Conservation (phyloP, 345 rosid species). For the Iberis pinnata region DNA sequence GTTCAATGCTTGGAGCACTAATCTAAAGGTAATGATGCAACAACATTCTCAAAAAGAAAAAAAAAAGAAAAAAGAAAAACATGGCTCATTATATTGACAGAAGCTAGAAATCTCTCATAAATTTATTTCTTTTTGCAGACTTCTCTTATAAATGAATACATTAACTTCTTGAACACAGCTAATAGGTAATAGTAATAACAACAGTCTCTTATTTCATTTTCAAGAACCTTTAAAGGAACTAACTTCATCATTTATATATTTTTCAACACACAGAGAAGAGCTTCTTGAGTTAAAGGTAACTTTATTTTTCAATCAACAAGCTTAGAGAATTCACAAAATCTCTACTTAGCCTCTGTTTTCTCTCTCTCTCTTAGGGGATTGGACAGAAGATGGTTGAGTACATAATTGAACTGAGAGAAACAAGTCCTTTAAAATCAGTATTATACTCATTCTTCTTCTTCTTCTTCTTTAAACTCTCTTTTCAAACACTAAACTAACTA, state of each 20-base stretch:
- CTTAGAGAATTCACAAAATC: neutral
- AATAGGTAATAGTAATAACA: constrained; percentile 40
- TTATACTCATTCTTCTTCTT: neutral
- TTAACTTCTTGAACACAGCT: constrained; percentile 63
- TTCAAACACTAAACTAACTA: constrained; percentile 3
- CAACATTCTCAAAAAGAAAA: neutral
- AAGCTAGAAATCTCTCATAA: neutral
- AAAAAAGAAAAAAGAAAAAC: too few species aligned
- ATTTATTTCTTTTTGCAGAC: constrained; percentile 35
- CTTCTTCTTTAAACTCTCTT: neutral
- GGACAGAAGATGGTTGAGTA: constrained; percentile 73
- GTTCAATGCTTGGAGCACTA: constrained; percentile 45
- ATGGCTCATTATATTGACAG: neutral
- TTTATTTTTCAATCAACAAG: neutral
- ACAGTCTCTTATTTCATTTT: neutral
- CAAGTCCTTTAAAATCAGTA: constrained; percentile 64
- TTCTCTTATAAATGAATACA: constrained; percentile 52
- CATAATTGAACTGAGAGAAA: constrained; percentile 58
- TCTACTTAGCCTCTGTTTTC: neutral
- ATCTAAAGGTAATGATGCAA: constrained; percentile 47
- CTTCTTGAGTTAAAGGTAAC: constrained; percentile 65
- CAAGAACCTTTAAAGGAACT: neutral
- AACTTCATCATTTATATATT: constrained; percentile 12
- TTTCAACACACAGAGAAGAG: constrained; percentile 55
- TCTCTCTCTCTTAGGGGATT: constrained; percentile 60